Evolutionary conservation across 2,329 filamentous ascomycete species (phyloP), one percentile per base, ranked within the genome.

Genomic region (Fusarium nurragi): DNA sequence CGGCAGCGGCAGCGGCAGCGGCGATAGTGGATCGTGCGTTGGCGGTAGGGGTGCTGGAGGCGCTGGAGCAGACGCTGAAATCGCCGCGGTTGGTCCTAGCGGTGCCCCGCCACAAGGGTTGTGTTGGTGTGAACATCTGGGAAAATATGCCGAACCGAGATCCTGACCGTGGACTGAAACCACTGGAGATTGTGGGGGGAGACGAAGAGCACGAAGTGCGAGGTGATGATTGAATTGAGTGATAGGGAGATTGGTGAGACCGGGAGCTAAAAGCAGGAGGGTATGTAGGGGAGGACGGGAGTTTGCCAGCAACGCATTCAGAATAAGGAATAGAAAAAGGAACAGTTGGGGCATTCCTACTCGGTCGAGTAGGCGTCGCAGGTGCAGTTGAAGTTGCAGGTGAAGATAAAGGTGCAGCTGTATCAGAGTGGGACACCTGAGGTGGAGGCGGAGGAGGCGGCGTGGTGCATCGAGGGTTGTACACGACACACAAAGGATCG

Each of bases 51-150:
- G 56, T 65, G 38, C 49, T 69, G 16, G 53, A 51, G 30, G 43
- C 43, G 55, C 62, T 68, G 57, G 64, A 53, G 52, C 40, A 46
- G 50, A 43, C 48, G 47, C 54, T 59, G 48, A 52, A 52, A 49
- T 40, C 45, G 34, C 51, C 54, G 40, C 38, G 39, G 44, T 50
- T 59, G 40, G 36, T 36, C 36, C 28, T 54, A 37, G 54, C 46
- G 14, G 67, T 49, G 64, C 67, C 70, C 68, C 70, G 64, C 70
- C 70, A 64, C 64, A 67, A 59, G 65, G 68, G 64, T 38, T 65
- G 66, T 38, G 68, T 68, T 46, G 67, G 71, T 46, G 58, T 56
- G 65, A 72, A 66, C 57, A 71, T 69, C 56, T 72, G 69, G 59
- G 69, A 73, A 51, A 73, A 59, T 46, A 65, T 64, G 58, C 64